Evolutionary conservation across 768 basidiomycete species (phyloP).

Genomic region (Trametes villosa): DNA sequence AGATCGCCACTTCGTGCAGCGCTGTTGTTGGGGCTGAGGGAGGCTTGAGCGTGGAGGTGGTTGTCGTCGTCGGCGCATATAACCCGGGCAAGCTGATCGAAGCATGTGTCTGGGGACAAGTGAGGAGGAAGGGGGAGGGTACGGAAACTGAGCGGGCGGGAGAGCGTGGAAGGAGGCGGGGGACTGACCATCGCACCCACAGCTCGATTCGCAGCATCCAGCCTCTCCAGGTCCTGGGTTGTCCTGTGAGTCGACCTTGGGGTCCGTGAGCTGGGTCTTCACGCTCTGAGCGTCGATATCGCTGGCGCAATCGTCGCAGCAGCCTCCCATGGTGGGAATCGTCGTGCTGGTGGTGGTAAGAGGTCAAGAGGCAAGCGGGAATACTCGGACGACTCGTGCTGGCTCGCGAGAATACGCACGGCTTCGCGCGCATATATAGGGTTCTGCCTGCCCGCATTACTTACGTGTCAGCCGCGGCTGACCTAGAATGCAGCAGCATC

Average conservation of each 20-base stretch:
- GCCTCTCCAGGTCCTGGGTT: neutral
- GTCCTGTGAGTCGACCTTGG: neutral
- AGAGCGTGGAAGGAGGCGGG: neutral
- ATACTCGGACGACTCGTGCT: neutral
- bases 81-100: constrained; percentile 32
- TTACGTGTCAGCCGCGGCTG: constrained; percentile 1
- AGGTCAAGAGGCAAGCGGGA: neutral
- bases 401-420: neutral
- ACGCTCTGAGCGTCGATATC: constrained; percentile 14
- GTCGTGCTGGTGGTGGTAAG: neutral
- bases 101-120: constrained; percentile 27
- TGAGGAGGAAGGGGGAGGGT: no score
- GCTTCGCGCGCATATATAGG: neutral
- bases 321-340: constrained; percentile 7
- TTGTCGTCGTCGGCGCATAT: constrained; percentile 34
- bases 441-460: neutral
- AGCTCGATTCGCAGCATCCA: constrained; percentile 28
- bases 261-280: neutral
- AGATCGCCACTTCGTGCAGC: neutral
- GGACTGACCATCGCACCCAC: constrained; percentile 34
- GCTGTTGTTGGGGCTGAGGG: neutral
- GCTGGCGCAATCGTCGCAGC: constrained; percentile 9
- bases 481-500: constrained; percentile 3
- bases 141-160: neutral
- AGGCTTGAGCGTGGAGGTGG: constrained; percentile 25